Evolutionary conservation across 495 filamentous ascomycete genomes (phyloP).

Genomic region (Trichoderma parareesei): DNA sequence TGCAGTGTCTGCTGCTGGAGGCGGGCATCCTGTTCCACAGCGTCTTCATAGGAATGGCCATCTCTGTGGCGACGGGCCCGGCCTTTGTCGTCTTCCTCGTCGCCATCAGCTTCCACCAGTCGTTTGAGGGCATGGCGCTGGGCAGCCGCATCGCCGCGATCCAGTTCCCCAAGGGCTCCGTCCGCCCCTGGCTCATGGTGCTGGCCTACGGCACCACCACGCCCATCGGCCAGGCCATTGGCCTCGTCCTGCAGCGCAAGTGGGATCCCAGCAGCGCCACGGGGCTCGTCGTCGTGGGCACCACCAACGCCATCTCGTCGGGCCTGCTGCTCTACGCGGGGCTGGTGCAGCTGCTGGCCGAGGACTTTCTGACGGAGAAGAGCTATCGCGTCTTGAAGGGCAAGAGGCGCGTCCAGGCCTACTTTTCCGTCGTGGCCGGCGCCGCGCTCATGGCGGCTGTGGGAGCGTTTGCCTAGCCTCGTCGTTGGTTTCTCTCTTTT

Average conservation of each 20-base stretch:
- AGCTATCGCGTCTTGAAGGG: conserved; percentile 73
- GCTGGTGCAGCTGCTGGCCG: conserved; percentile 81
- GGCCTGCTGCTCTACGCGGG: conserved; percentile 87
- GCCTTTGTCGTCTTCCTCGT: conserved; percentile 72
- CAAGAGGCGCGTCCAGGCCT: conserved; percentile 63
- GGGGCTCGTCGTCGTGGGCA: conserved; percentile 81
- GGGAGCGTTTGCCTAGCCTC: conserved; percentile 69
- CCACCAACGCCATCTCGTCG: conserved; percentile 85
- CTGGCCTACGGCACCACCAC: conserved; percentile 87
- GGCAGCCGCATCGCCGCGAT: conserved; percentile 65
- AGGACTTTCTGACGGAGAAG: conserved; percentile 86
- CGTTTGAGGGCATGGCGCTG: conserved; percentile 67
- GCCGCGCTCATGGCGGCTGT: conserved; percentile 80
- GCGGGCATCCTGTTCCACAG: conserved; percentile 82
- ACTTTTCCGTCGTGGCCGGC: conserved; percentile 65
- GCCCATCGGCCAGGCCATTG: conserved; percentile 83
- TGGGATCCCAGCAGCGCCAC: conserved; percentile 79
- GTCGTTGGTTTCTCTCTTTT: not conserved
- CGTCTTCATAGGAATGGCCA: conserved; percentile 83
- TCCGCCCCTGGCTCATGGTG: conserved; percentile 88
- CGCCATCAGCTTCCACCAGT: conserved; percentile 75
- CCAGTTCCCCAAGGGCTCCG: conserved; percentile 44
- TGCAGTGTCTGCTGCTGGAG: conserved; percentile 75
- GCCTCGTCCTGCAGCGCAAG: conserved; percentile 68
- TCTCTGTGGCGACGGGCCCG: conserved; percentile 72